These are phyloP conservation scores for Apiospora kogelbergensis DNA, from an alignment of 2,329 filamentous ascomycete genomes.

Conservation along the genomic window DNA sequence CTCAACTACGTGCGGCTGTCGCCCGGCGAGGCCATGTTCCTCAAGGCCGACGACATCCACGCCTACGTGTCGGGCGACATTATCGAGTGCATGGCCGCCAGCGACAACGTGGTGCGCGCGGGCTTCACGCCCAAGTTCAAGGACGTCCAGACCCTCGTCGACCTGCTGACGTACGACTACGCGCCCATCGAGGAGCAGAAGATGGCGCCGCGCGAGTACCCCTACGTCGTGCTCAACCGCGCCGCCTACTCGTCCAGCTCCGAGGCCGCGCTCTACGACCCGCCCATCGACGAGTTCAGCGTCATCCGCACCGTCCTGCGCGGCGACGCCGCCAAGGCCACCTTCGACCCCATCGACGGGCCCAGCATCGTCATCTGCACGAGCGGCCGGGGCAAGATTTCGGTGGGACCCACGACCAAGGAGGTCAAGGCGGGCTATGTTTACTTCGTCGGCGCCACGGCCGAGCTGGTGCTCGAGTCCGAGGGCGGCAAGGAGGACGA, in stretches of 20 bases:
- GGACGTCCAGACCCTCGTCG: slow-evolving; percentile 83
- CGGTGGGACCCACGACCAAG: slow-evolving; percentile 78
- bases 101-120: slow-evolving; percentile 97
- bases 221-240: slow-evolving; percentile 81
- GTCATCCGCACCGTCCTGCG: slow-evolving; percentile 81
- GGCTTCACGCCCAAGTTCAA: slow-evolving; percentile 99
- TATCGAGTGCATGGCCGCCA: slow-evolving; percentile 98
- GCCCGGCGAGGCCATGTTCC: slow-evolving; percentile 91
- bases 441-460: slow-evolving; percentile 85
- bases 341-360: slow-evolving; percentile 82
- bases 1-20: slow-evolving; percentile 89
- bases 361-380: slow-evolving; percentile 95
- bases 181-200: slow-evolving; percentile 95
- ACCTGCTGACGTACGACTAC: slow-evolving; percentile 93
- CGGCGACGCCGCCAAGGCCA: slow-evolving; percentile 72
- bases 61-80: slow-evolving; percentile 93
- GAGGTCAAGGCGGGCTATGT: slow-evolving; percentile 73
- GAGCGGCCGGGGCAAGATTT: slow-evolving; percentile 76
- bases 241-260: slow-evolving; percentile 77
- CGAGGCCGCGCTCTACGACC: slow-evolving; percentile 77
- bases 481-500: slow-evolving; percentile 60
- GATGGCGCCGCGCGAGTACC: slow-evolving; percentile 82
- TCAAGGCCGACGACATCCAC: slow-evolving; percentile 96
- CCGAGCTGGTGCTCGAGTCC: slow-evolving; percentile 77
- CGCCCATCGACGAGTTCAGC: slow-evolving; percentile 93